phyloP scores from a whole-genome alignment of 192 early-diverging fungal species.

The Obelidium mucronatum region DNA sequence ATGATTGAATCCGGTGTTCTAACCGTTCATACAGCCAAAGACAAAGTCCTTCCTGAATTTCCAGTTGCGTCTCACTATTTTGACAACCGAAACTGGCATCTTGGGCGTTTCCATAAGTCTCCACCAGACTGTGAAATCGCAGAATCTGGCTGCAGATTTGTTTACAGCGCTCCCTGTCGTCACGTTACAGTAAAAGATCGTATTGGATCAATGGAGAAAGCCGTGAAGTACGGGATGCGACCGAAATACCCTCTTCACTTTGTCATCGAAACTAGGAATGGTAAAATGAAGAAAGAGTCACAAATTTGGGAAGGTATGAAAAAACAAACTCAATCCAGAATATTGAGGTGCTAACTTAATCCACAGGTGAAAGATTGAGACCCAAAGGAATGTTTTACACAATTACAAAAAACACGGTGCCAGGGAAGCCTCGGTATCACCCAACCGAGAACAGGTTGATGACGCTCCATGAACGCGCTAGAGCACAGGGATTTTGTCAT shows the following conservation, averaged over 20 bases:
- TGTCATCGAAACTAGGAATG: background rate
- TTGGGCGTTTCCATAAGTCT: background rate
- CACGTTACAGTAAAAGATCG: slow-evolving; percentile 7
- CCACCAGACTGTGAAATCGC: background rate
- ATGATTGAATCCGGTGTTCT: background rate
- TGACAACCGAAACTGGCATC: background rate
- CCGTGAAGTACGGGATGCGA: background rate
- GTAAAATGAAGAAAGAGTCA: background rate
- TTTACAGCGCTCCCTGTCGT: slow-evolving; percentile 9
- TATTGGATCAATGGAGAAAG: background rate
- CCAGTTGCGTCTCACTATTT: slow-evolving; percentile 14
- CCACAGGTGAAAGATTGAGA: no score
- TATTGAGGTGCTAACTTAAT: no score
- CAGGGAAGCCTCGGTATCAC: slow-evolving; percentile 5
- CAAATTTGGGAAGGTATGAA: no score
- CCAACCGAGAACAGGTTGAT: slow-evolving; percentile 1
- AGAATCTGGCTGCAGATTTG: background rate
- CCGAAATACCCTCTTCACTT: background rate
- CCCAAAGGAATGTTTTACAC: slow-evolving; percentile 14
- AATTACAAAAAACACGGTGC: slow-evolving; percentile 2
- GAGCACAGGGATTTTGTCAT: slow-evolving; percentile 8
- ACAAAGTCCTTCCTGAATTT: slow-evolving; percentile 15
- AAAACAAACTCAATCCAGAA: no score
- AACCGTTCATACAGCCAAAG: slow-evolving; percentile 1
- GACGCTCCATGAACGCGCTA: slow-evolving; percentile 3